Percentiles rank a stretch among this genome's conserved stretches.
Evolutionary conservation across 805 yeast genomes (phyloP).

Genomic region (Zygotorulaspora florentina): DNA sequence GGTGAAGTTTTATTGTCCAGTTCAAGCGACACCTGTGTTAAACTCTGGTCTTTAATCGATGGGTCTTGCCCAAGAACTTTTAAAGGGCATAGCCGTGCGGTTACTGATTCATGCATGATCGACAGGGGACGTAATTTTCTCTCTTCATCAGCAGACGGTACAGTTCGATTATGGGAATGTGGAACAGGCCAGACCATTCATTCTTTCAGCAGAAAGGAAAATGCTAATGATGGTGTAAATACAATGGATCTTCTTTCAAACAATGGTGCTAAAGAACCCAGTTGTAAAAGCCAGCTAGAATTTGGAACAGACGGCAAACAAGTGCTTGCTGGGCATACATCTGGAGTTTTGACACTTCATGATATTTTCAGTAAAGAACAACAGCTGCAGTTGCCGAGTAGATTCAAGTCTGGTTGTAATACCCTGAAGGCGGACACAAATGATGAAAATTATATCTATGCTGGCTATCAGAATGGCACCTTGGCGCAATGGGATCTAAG

Average conservation of each 20-base stretch:
- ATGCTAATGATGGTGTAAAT: slow-evolving; percentile 37
- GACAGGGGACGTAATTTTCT: slow-evolving; percentile 67
- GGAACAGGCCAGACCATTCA: slow-evolving; percentile 48
- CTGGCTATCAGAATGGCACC: slow-evolving; percentile 37
- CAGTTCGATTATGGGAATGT: slow-evolving; percentile 65
- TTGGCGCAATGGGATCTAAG: slow-evolving; percentile 43
- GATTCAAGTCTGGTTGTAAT: slow-evolving; percentile 26
- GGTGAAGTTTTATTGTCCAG: slow-evolving; percentile 55
- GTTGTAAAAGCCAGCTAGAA: slow-evolving; percentile 36
- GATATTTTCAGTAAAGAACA: slow-evolving; percentile 35
- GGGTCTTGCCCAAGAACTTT: slow-evolving; percentile 50
- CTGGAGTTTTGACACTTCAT: slow-evolving; percentile 40
- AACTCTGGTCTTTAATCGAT: slow-evolving; percentile 54
- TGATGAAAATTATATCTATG: slow-evolving; percentile 18
- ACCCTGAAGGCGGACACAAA: slow-evolving; percentile 7
- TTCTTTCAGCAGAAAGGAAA: slow-evolving; percentile 37
- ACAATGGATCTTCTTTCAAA: slow-evolving; percentile 16
- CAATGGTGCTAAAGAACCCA: slow-evolving; percentile 1
- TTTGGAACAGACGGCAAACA: slow-evolving; percentile 46
- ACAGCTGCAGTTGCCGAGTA: slow-evolving; percentile 25
- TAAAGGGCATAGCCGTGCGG: slow-evolving; percentile 44
- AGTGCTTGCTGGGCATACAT: slow-evolving; percentile 42
- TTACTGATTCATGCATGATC: slow-evolving; percentile 49
- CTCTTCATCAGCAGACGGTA: slow-evolving; percentile 52
- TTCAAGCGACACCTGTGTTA: slow-evolving; percentile 55